These are phyloP conservation scores for Fusarium pseudoanthophilum DNA, from an alignment of 2,329 filamentous ascomycete species.

Conservation along the genomic window DNA sequence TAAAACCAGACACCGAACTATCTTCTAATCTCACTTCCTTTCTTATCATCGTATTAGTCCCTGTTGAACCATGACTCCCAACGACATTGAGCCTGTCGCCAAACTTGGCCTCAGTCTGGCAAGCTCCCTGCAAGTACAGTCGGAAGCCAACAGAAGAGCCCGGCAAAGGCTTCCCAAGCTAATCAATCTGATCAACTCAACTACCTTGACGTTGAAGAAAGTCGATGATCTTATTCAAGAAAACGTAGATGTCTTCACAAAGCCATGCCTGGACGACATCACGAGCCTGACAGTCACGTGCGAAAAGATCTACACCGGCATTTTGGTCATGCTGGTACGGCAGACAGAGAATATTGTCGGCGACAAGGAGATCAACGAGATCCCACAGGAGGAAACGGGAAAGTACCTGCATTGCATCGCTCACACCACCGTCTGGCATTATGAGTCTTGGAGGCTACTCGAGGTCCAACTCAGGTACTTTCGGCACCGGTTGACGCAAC, in stretches of 20 bases:
- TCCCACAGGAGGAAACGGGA: neutral
- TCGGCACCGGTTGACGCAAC: neutral
- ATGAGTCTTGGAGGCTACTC: rapidly evolving
- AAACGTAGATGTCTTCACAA: neutral
- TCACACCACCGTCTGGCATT: rapidly evolving
- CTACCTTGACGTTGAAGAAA: rapidly evolving
- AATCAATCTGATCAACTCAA: neutral
- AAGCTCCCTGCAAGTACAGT: rapidly evolving
- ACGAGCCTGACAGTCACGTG: rapidly evolving
- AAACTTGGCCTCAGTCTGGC: neutral
- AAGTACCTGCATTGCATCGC: neutral
- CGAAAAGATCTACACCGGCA: neutral
- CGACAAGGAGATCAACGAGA: neutral
- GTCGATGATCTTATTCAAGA: neutral
- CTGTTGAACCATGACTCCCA: neutral
- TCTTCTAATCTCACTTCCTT: rapidly evolving
- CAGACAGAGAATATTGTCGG: rapidly evolving
- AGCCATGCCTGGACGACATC: neutral
- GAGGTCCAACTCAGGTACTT: neutral
- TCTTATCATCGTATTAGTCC: rapidly evolving
- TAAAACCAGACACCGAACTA: rapidly evolving
- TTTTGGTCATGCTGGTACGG: neutral
- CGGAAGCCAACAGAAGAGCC: neutral
- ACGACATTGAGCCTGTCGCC: neutral
- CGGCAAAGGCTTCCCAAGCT: neutral